These are phyloP conservation scores for Domatiomyces globalis DNA, from an alignment of 2,329 filamentous ascomycete genomes.

Conservation along the genomic window DNA sequence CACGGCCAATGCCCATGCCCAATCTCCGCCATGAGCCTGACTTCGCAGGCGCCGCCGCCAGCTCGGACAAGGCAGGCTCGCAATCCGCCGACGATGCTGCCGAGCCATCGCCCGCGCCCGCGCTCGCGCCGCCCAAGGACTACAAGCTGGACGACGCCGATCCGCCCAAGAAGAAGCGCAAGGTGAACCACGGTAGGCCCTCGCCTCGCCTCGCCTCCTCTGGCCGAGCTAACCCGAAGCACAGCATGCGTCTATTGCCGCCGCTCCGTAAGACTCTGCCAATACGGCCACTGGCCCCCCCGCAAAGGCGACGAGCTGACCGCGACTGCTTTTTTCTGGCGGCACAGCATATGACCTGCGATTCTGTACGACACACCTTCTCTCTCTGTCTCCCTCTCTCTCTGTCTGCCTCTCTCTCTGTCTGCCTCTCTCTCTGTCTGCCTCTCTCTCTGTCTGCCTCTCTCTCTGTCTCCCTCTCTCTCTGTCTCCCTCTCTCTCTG, in stretches of 20 bases:
- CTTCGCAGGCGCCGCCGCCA: slow-evolving; percentile 5
- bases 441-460: slow-evolving; percentile 7
- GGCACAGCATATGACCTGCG: slow-evolving; percentile 77
- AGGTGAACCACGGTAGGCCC: slow-evolving; percentile 66
- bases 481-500: slow-evolving; percentile 9
- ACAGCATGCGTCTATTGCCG: slow-evolving; percentile 79
- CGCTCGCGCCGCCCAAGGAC: slow-evolving; percentile 5
- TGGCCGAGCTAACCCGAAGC: slow-evolving; percentile 26
- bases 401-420: slow-evolving; percentile 5
- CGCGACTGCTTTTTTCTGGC: background rate
- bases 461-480: slow-evolving; percentile 11
- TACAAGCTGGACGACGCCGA: slow-evolving; percentile 24
- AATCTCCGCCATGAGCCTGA: slow-evolving; percentile 16
- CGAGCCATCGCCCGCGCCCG: background rate
- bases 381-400: slow-evolving; percentile 11
- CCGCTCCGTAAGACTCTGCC: slow-evolving; percentile 60
- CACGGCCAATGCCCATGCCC: slow-evolving; percentile 12
- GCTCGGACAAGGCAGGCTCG: slow-evolving; percentile 11
- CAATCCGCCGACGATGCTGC: slow-evolving; percentile 12
- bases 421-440: slow-evolving; percentile 13
- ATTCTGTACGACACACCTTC: slow-evolving; percentile 46
- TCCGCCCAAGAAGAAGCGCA: slow-evolving; percentile 71
- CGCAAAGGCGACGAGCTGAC: background rate
- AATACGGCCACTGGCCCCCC: background rate
- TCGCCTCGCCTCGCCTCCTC: background rate